Percentiles rank a stretch among this genome's conserved stretches.
Evolutionary conservation across 345 rosid species (phyloP).

Genomic region (Punica granatum): DNA sequence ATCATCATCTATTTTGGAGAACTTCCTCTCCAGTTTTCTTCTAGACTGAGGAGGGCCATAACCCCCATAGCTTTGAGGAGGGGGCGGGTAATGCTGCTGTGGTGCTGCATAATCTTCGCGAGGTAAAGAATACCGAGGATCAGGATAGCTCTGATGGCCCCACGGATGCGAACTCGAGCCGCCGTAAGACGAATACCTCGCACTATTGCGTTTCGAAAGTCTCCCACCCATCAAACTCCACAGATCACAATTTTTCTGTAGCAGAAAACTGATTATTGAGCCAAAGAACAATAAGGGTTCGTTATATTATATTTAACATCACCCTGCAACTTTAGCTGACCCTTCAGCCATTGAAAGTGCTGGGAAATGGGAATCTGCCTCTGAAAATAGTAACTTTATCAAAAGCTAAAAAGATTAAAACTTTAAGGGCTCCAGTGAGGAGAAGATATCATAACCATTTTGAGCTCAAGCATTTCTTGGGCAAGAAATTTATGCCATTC

Average conservation of each 20-base stretch:
- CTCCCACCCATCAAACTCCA: slow-evolving; percentile 47
- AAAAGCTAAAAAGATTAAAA: neutral
- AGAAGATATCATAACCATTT: neutral
- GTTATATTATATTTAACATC: neutral
- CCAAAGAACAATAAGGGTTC: neutral
- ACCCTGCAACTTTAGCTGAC: neutral
- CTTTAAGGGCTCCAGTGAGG: neutral
- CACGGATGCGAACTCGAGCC: slow-evolving; percentile 33
- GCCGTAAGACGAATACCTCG: slow-evolving; percentile 19
- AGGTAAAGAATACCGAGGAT: slow-evolving; percentile 33
- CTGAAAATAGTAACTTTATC: neutral
- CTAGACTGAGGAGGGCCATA: slow-evolving; percentile 21
- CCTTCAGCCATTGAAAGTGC: neutral
- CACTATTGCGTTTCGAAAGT: slow-evolving; percentile 31
- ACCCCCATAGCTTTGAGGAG: slow-evolving; percentile 30
- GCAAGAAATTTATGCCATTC: neutral
- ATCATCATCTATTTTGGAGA: slow-evolving; percentile 57
- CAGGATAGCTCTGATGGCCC: slow-evolving; percentile 32
- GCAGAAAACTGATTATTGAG: neutral
- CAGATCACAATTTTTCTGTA: slow-evolving; percentile 9
- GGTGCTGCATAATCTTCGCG: slow-evolving; percentile 32
- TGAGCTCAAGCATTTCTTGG: neutral
- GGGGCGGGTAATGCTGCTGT: slow-evolving; percentile 25
- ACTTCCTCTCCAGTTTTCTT: slow-evolving; percentile 53
- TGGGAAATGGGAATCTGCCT: neutral